Conservation (phyloP, 805 yeast genomes). For the Kodamaea sagamina region DNA sequence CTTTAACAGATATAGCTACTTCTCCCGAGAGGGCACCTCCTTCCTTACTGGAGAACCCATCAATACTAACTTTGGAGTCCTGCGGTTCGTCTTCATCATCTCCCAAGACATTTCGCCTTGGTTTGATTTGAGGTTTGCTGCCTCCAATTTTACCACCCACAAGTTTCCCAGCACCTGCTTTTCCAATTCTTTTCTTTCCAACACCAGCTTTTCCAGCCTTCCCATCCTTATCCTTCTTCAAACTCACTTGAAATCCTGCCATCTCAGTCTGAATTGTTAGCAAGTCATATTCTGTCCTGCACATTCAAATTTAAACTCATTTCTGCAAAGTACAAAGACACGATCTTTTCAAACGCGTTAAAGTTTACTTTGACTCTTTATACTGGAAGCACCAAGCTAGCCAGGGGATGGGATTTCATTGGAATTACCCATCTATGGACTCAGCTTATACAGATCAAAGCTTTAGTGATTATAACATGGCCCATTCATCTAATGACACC, state of each 20-base stretch:
- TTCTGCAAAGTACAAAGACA: conserved; percentile 1
- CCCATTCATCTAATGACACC: conserved; percentile 7
- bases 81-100: conserved; percentile 2
- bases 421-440: conserved; percentile 6
- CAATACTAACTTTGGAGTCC: conserved; percentile 11
- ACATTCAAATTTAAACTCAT: neutral
- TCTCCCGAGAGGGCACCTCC: conserved; percentile 19
- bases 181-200: too few species aligned
- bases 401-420: conserved; percentile 6
- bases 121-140: neutral
- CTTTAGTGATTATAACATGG: neutral
- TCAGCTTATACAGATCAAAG: conserved; percentile 1
- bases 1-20: conserved; percentile 11
- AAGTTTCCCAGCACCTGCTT: too few species aligned
- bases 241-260: conserved; percentile 26
- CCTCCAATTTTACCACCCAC: neutral
- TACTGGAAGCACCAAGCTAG: conserved; percentile 6
- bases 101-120: conserved; percentile 3
- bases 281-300: too few species aligned
- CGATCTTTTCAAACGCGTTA: conserved; percentile 4
- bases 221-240: conserved; percentile 14
- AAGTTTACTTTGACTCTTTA: neutral
- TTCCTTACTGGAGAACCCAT: conserved; percentile 24
- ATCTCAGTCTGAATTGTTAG: too few species aligned
- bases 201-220: too few species aligned